These are phyloP conservation scores for Amanita pseudoporphyria DNA, from an alignment of 768 basidiomycete genomes.

Conservation along the genomic window DNA sequence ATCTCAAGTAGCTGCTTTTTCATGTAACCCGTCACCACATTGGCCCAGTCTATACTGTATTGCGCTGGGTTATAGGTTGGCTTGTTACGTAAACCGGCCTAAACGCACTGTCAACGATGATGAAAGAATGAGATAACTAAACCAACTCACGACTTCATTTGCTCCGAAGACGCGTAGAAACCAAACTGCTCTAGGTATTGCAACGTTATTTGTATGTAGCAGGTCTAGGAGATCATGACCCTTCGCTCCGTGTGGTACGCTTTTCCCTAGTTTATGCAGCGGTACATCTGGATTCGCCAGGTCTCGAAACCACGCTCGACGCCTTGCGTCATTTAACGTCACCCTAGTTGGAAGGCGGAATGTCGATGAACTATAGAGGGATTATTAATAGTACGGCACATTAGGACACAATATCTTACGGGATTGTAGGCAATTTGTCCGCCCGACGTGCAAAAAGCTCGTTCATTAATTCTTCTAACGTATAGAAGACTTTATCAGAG, in stretches of 20 bases:
- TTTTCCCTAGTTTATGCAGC: constrained; percentile 72
- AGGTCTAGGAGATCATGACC: constrained; percentile 78
- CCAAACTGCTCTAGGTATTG: constrained; percentile 79
- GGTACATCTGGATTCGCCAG: constrained; percentile 76
- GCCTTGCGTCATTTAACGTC: constrained; percentile 69
- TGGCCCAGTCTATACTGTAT: constrained; percentile 82
- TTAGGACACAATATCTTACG: constrained; percentile 36
- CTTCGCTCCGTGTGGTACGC: constrained; percentile 79
- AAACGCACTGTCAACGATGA: background rate
- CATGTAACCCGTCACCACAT: constrained; percentile 68
- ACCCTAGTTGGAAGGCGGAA: constrained; percentile 81
- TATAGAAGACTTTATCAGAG: constrained; percentile 40
- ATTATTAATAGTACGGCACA: background rate
- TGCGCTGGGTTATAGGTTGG: constrained; percentile 74
- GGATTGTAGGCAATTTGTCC: constrained; percentile 46
- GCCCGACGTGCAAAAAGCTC: constrained; percentile 61
- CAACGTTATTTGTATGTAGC: constrained; percentile 65
- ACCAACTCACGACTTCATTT: constrained; percentile 64
- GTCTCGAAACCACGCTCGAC: constrained; percentile 77
- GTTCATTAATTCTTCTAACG: constrained; percentile 67
- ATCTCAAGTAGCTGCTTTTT: constrained; percentile 79
- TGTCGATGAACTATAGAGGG: constrained; percentile 38
- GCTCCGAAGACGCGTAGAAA: constrained; percentile 80
- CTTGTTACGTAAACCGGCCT: constrained; percentile 72
- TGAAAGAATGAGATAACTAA: background rate